A percentile compares a stretch with the other conserved stretches of the same genome.
These are phyloP conservation scores for Leccinum uliginosum DNA, from an alignment of 768 basidiomycete genomes.

Conservation along the genomic window DNA sequence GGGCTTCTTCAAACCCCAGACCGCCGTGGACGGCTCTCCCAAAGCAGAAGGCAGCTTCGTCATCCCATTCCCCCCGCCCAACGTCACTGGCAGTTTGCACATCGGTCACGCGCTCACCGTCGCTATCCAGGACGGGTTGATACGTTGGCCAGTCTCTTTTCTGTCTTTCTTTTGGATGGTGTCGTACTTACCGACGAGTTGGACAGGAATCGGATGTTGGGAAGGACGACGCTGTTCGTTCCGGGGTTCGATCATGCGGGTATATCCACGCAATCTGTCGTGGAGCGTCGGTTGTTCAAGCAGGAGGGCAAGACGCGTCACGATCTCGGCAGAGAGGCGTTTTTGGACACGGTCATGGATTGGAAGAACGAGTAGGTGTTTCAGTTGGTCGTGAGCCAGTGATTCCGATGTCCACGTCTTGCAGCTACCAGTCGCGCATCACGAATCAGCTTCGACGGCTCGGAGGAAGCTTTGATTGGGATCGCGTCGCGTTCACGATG, in stretches of 20 bases:
- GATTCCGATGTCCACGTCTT: background rate
- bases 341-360: constrained; percentile 85
- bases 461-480: constrained; percentile 95
- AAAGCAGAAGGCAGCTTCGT: constrained; percentile 73
- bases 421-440: constrained; percentile 89
- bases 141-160: constrained; percentile 70
- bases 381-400: background rate
- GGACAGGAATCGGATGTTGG: constrained; percentile 90
- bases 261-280: constrained; percentile 96
- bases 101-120: constrained; percentile 93
- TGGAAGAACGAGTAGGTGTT: constrained; percentile 92
- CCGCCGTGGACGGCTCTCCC: constrained; percentile 50
- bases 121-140: constrained; percentile 84
- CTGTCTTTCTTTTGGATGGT: background rate
- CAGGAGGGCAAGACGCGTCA: constrained; percentile 77
- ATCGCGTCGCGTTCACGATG: constrained; percentile 94
- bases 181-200: background rate
- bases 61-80: constrained; percentile 89
- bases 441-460: constrained; percentile 84
- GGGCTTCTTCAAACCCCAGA: constrained; percentile 84
- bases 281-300: constrained; percentile 90
- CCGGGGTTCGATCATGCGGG: constrained; percentile 99
- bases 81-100: constrained; percentile 93
- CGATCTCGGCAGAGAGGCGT: constrained; percentile 91
- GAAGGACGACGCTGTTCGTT: constrained; percentile 82